phyloP scores from a whole-genome alignment of 495 filamentous ascomycete genomes.

The Penicillium cataractarum region DNA sequence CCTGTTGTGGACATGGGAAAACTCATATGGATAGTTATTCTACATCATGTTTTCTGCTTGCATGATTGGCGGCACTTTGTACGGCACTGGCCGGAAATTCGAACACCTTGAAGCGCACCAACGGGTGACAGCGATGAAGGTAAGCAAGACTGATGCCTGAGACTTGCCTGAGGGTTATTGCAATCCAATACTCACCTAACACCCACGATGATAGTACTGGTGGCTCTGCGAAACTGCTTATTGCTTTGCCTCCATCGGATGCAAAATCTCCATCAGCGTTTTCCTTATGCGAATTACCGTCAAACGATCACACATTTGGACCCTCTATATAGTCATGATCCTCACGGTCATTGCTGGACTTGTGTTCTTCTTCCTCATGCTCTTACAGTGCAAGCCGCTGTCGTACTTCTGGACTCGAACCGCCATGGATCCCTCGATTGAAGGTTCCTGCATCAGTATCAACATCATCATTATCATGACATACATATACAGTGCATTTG shows the following conservation, averaged over 20 bases:
- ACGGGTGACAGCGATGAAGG: conserved; percentile 44
- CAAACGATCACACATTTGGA: conserved; percentile 36
- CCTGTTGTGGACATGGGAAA: neutral
- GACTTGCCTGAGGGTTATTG: neutral
- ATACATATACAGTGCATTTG: conserved; percentile 46
- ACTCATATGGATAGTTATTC: conserved; percentile 28
- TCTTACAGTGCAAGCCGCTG: conserved; percentile 48
- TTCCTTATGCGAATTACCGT: conserved; percentile 53
- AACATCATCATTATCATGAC: conserved; percentile 44
- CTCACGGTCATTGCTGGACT: conserved; percentile 40
- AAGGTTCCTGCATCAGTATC: conserved; percentile 43
- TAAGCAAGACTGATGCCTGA: conserved; percentile 14
- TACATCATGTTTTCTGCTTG: conserved; percentile 43
- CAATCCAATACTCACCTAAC: neutral
- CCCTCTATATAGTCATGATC: conserved; percentile 42
- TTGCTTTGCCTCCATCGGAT: conserved; percentile 44
- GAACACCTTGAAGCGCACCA: conserved; percentile 27
- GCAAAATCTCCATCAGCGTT: conserved; percentile 50
- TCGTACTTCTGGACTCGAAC: conserved; percentile 44
- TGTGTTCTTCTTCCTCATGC: conserved; percentile 45
- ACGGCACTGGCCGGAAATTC: conserved; percentile 41
- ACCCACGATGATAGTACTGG: conserved; percentile 34
- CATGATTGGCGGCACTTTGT: conserved; percentile 44
- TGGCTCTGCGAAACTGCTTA: conserved; percentile 49
- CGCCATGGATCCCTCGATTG: conserved; percentile 31